Conservation (phyloP, 148 eudicot species). For the Chenopodium formosanum region DNA sequence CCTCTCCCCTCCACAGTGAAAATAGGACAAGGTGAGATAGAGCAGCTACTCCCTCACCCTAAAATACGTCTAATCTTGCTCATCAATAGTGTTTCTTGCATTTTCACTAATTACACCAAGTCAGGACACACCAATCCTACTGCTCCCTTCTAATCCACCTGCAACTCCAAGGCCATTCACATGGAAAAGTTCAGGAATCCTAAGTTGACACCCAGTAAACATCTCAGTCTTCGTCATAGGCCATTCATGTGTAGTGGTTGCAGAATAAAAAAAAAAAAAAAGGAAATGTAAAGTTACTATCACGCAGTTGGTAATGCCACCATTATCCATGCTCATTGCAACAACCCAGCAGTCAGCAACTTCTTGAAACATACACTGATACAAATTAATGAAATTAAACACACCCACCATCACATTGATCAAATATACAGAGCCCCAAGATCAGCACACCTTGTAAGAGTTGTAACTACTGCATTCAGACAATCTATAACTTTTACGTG, state of each 20-base stretch:
- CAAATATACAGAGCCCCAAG: background rate
- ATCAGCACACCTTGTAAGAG: background rate
- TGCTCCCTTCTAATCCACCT: background rate
- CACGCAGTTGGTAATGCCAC: background rate
- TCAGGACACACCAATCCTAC: background rate
- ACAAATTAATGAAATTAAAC: background rate
- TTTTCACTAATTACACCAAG: too few species aligned
- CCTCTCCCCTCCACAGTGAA: background rate
- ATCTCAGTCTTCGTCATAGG: background rate
- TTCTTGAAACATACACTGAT: background rate
- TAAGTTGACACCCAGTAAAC: background rate
- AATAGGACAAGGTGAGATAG: background rate
- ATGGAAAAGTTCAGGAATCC: background rate
- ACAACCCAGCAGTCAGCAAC: background rate
- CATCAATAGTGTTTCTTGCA: too few species aligned
- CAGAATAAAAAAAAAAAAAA: background rate
- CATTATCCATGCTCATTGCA: background rate
- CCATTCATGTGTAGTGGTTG: background rate
- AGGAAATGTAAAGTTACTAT: background rate
- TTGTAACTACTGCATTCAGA: conserved; percentile 2
- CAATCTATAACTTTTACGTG: background rate
- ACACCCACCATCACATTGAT: background rate
- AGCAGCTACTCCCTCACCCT: background rate
- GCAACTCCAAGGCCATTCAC: background rate
- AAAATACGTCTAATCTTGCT: too few species aligned